Percentiles rank a stretch among this genome's conserved stretches.
phyloP scores from a whole-genome alignment of 139 green algal species.

The Tetradesmus obliquus region DNA sequence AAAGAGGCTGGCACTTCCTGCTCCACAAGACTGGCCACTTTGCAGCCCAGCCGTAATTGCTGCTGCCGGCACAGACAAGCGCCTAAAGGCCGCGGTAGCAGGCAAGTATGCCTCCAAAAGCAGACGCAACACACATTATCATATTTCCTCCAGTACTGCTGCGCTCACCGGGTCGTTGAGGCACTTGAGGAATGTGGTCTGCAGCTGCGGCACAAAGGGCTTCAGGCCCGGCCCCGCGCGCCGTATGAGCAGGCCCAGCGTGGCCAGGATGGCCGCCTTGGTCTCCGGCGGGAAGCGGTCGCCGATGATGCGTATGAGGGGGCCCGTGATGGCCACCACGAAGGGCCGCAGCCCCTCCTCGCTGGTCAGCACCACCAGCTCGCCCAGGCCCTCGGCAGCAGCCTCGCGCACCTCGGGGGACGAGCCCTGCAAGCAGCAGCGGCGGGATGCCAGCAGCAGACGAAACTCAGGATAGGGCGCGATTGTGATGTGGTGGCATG shows the following conservation, averaged over 20 bases:
- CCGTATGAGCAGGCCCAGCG: conserved; percentile 88
- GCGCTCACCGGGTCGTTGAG: conserved; percentile 80
- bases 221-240: conserved; percentile 90
- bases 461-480: not conserved
- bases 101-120: not conserved
- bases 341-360: conserved; percentile 89
- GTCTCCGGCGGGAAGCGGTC: conserved; percentile 81
- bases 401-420: conserved; percentile 87
- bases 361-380: conserved; percentile 88
- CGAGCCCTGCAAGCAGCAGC: conserved; percentile 51
- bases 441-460: not conserved
- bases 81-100: too few species aligned
- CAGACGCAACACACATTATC: not conserved
- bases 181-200: conserved; percentile 99
- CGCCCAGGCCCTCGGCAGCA: conserved; percentile 91
- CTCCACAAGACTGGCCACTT: too few species aligned
- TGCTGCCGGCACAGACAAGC: too few species aligned
- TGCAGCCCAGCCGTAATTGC: too few species aligned
- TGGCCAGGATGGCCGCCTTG: conserved; percentile 92
- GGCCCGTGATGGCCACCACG: conserved; percentile 93
- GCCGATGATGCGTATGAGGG: conserved; percentile 97
- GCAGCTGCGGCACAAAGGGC: conserved; percentile 98
- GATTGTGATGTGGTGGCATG: not conserved
- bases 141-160: not conserved
- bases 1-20: too few species aligned